Conservation (phyloP, 495 filamentous ascomycete genomes). For the Hyphodiscus hymeniophilus region DNA sequence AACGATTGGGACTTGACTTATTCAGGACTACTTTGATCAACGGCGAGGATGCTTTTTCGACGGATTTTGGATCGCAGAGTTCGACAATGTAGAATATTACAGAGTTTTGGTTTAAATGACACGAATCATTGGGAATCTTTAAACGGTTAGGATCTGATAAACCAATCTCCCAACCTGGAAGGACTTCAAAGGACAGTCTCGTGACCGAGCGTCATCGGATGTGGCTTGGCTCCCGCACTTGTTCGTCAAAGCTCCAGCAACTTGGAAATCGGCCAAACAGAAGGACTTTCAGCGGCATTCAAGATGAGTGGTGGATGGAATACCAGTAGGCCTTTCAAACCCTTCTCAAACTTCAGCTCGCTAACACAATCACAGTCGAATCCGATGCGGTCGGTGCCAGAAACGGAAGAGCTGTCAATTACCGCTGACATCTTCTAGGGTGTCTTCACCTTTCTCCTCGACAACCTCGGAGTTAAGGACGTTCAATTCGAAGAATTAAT, state of each 20-base stretch:
- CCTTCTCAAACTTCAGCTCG: slow-evolving; percentile 5
- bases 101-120: too few relatives aligned
- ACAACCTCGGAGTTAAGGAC: slow-evolving; percentile 83
- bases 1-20: too few relatives aligned
- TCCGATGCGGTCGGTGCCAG: slow-evolving; percentile 72
- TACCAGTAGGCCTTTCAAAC: slow-evolving; percentile 34
- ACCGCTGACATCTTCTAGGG: slow-evolving; percentile 46
- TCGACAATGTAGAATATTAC: too few relatives aligned
- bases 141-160: too few relatives aligned
- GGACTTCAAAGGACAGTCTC: too few relatives aligned
- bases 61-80: too few relatives aligned
- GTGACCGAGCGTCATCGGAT: too few relatives aligned
- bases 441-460: slow-evolving; percentile 91
- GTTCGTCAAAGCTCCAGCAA: neutral
- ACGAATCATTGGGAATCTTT: too few relatives aligned
- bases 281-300: neutral
- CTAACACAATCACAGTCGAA: slow-evolving; percentile 61
- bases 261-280: neutral
- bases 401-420: slow-evolving; percentile 3
- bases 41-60: too few relatives aligned
- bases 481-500: slow-evolving; percentile 98
- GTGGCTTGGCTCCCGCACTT: neutral
- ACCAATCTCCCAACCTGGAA: too few relatives aligned
- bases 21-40: too few relatives aligned
- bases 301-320: slow-evolving; percentile 54